Evolutionary conservation across 2,329 filamentous ascomycete genomes (phyloP).

Genomic region (Fusarium verticillioides): DNA sequence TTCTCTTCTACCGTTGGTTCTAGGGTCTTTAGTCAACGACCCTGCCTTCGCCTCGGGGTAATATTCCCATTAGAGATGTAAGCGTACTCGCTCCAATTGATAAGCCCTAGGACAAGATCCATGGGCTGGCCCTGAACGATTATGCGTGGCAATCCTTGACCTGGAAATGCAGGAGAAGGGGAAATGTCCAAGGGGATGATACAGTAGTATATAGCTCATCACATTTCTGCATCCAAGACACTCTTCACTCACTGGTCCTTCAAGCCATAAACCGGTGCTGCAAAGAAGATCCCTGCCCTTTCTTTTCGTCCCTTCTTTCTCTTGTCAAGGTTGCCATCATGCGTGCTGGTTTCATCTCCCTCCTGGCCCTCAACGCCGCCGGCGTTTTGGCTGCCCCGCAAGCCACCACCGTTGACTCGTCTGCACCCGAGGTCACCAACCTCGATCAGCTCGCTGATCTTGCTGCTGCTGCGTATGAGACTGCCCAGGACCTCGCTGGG

Average conservation of each 20-base stretch:
- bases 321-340: slow-evolving; percentile 21
- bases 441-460: slow-evolving; percentile 37
- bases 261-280: slow-evolving; percentile 8
- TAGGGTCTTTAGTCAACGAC: background rate
- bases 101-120: background rate
- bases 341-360: slow-evolving; percentile 33
- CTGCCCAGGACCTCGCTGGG: slow-evolving; percentile 35
- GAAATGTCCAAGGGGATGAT: background rate
- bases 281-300: slow-evolving; percentile 17
- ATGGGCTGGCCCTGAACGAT: background rate
- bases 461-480: slow-evolving; percentile 38
- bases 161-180: background rate
- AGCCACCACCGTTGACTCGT: slow-evolving; percentile 12
- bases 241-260: slow-evolving; percentile 5
- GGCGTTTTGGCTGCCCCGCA: slow-evolving; percentile 36
- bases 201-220: slow-evolving; percentile 24
- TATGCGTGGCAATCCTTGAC: background rate
- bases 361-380: slow-evolving; percentile 40
- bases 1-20: background rate
- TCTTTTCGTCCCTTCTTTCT: background rate
- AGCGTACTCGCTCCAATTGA: background rate
- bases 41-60: background rate
- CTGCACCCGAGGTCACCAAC: slow-evolving; percentile 35
- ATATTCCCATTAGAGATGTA: background rate
- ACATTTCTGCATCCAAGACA: slow-evolving; percentile 8